Conservation (phyloP, 2,329 filamentous ascomycete species). For the Neonectria neomacrospora region DNA sequence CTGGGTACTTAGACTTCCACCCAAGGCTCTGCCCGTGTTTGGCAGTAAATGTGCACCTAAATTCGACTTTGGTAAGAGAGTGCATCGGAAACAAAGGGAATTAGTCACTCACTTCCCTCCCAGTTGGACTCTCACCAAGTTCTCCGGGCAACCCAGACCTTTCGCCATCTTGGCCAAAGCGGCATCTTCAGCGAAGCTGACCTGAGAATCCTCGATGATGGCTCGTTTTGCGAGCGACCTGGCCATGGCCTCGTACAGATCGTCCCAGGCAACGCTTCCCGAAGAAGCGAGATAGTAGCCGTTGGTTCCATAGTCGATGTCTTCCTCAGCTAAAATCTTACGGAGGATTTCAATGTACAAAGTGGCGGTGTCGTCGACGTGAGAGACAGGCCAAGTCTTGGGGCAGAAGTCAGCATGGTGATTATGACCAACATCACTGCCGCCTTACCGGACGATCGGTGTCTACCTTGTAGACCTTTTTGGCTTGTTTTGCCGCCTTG, state of each 20-base stretch:
- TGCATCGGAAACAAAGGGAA: conserved; percentile 50
- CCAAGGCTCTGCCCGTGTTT: conserved; percentile 55
- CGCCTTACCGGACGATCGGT: conserved; percentile 12
- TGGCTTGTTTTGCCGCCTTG: conserved; percentile 21
- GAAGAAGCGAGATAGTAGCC: conserved; percentile 63
- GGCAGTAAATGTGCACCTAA: conserved; percentile 49
- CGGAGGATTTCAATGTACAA: conserved; percentile 59
- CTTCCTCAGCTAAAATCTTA: conserved; percentile 53
- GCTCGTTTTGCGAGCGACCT: conserved; percentile 52
- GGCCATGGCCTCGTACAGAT: conserved; percentile 60
- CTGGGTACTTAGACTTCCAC: conserved; percentile 56
- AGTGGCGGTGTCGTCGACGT: conserved; percentile 58
- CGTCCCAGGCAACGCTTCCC: conserved; percentile 61
- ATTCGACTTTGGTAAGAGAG: conserved; percentile 46
- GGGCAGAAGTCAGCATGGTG: neutral
- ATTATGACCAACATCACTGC: no score
- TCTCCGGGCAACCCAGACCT: conserved; percentile 24
- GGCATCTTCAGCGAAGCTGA: conserved; percentile 50
- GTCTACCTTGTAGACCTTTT: conserved; percentile 20
- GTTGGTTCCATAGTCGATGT: conserved; percentile 53
- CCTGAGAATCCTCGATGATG: conserved; percentile 51
- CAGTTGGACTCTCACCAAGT: conserved; percentile 12
- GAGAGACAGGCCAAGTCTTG: conserved; percentile 64
- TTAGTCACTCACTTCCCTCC: conserved; percentile 12
- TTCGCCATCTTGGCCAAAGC: conserved; percentile 54